phyloP scores from a whole-genome alignment of 495 filamentous ascomycete genomes.

The Aspergillus olivimuriae region DNA sequence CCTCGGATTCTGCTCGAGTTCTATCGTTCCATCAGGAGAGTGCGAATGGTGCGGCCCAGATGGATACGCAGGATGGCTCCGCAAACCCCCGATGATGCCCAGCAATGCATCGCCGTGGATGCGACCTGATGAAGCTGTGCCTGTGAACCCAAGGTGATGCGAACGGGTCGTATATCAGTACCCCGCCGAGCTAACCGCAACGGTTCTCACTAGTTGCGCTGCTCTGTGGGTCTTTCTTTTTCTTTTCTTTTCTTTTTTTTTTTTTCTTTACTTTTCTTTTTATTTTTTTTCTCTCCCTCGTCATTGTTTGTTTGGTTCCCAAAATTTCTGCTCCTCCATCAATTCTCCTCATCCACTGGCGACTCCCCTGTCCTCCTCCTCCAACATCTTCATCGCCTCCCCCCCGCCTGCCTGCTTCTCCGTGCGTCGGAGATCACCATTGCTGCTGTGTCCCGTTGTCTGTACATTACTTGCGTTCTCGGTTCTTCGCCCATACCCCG shows the following conservation, averaged over 20 bases:
- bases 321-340: background rate
- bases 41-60: too few relatives aligned
- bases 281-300: conserved; percentile 5
- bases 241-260: conserved; percentile 2
- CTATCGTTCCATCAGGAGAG: too few relatives aligned
- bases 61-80: too few relatives aligned
- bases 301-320: background rate
- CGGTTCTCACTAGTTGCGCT: conserved; percentile 1
- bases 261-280: conserved; percentile 10
- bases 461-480: conserved; percentile 13
- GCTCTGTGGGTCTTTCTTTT: background rate
- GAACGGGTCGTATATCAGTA: background rate
- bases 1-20: too few relatives aligned
- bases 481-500: conserved; percentile 5
- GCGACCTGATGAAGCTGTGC: too few relatives aligned
- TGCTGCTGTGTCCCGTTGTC: background rate
- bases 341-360: background rate
- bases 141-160: too few relatives aligned
- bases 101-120: too few relatives aligned
- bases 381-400: conserved; percentile 3
- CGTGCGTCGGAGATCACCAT: too few relatives aligned
- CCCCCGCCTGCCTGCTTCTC: too few relatives aligned
- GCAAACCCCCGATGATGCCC: too few relatives aligned
- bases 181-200: background rate
- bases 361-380: conserved; percentile 6